phyloP scores from a whole-genome alignment of 164 flowering plant genomes.

The Umbilicus rupestris region DNA sequence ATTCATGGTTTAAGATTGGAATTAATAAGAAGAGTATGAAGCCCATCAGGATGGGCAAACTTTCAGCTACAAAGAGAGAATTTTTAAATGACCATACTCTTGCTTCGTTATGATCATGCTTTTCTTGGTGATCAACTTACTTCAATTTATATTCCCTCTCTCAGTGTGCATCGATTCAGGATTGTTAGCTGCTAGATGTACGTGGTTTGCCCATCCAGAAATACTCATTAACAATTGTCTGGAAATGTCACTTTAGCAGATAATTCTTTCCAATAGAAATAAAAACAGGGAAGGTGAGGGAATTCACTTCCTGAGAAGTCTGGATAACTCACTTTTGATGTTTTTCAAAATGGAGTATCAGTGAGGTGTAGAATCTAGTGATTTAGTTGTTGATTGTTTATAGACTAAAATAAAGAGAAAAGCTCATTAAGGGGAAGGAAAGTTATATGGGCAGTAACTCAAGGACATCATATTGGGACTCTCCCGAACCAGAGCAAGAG shows the following conservation, averaged over 20 bases:
- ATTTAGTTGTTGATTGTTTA: background rate
- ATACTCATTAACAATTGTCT: background rate
- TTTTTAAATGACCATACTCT: background rate
- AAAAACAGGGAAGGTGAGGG: background rate
- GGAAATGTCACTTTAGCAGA: background rate
- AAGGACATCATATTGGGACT: constrained; percentile 15
- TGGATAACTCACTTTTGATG: background rate
- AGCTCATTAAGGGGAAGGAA: background rate
- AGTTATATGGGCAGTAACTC: constrained; percentile 11
- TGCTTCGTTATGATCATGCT: background rate
- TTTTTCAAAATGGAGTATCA: background rate
- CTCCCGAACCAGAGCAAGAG: constrained; percentile 12
- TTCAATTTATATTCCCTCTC: background rate
- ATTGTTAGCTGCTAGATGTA: background rate
- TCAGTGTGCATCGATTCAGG: background rate
- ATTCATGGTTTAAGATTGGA: background rate
- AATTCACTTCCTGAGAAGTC: background rate
- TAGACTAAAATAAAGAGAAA: background rate
- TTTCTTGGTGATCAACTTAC: background rate
- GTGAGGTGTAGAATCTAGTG: background rate
- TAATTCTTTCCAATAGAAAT: background rate
- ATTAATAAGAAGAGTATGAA: background rate
- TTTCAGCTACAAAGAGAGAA: background rate
- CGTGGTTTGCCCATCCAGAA: background rate
- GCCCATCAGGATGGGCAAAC: background rate